A percentile compares a stretch with the other conserved stretches of the same genome.
phyloP scores from a whole-genome alignment of 495 filamentous ascomycete genomes.

The Penicillium pulvis region DNA sequence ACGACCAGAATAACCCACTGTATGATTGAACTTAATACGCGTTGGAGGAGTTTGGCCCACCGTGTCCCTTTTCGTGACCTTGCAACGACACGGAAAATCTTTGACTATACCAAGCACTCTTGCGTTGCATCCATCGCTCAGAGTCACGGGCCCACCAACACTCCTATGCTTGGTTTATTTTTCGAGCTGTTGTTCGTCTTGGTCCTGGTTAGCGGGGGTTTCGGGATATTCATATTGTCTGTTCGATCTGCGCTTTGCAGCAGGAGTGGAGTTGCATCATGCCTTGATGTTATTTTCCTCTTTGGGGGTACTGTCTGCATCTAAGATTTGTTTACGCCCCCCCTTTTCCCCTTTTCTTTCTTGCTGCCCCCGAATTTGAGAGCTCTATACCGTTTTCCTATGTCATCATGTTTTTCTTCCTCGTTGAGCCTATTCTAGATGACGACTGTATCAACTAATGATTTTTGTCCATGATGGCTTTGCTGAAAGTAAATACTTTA shows the following conservation, averaged over 20 bases:
- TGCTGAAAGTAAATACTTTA: background rate
- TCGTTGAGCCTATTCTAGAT: conserved; percentile 17
- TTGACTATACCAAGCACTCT: conserved; percentile 20
- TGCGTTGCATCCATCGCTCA: background rate
- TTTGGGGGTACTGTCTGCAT: background rate
- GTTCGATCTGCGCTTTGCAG: background rate
- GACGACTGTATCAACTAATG: conserved; percentile 30
- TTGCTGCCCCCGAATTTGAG: conserved; percentile 24
- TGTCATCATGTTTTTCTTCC: conserved; percentile 18
- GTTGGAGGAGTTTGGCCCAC: conserved; percentile 24
- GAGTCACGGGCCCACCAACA: background rate
- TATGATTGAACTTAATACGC: conserved; percentile 25
- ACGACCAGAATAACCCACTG: conserved; percentile 12
- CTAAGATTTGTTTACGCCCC: conserved; percentile 6
- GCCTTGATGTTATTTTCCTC: background rate
- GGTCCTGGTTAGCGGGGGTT: conserved; percentile 8
- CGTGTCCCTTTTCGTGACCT: conserved; percentile 17
- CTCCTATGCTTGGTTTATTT: conserved; percentile 4
- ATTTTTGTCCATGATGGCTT: conserved; percentile 14
- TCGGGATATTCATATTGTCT: conserved; percentile 3
- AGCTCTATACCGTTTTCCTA: conserved; percentile 32
- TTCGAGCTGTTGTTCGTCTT: conserved; percentile 12
- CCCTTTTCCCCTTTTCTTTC: conserved; percentile 4
- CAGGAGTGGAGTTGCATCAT: background rate
- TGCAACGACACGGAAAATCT: conserved; percentile 17